Evolutionary conservation across 129 eudicot genomes (phyloP), one percentile per base, ranked within the genome.

Genomic region (Flaveria robusta): DNA sequence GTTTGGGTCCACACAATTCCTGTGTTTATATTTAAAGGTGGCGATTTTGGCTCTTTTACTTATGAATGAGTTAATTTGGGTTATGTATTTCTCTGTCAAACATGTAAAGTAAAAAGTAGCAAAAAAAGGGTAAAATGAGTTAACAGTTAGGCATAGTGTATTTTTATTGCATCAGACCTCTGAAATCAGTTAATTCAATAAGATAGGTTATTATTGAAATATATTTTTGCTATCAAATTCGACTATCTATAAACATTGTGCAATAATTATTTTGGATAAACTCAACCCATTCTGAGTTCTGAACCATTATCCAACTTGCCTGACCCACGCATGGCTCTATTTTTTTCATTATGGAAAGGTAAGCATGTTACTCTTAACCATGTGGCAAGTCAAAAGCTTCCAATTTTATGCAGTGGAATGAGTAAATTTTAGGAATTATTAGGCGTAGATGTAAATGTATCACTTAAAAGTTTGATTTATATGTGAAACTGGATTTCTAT

Each of bases 281-380:
- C 58, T n/a, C 58, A 51, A 51, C 22, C 22, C 10, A 51, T 51
- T 51, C 9, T 51, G 58, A 29, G 34, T 29, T 29, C 34, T 29
- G 34, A 29, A 51, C 58, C 58, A 51, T 49, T 49, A 51, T 16
- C 58, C 58, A 51, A 51, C 58, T 20, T 51, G 22, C 20, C 58
- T 16, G 58, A 8, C 22, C 19, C 9, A 51, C 58, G 9, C 58
- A 51, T 51, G 22, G n/a, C 1, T 16, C 22, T 8, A 51, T 51
- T 5, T n/a, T 49, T 49, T 23, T 51, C 58, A 51, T 24, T n/a
- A 46, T 45, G 51, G 55, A 69, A 23, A 5, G 59, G 19, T 46
- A 69, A 47, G 15, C 74, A 69, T 70, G 24, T 70, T 70, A 23
- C 19, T 46, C 47, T 23, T 23, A 69, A 69, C 59, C 58, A 23